These are phyloP conservation scores for Madurella fahalii DNA, from an alignment of 2,329 filamentous ascomycete species.

Conservation along the genomic window DNA sequence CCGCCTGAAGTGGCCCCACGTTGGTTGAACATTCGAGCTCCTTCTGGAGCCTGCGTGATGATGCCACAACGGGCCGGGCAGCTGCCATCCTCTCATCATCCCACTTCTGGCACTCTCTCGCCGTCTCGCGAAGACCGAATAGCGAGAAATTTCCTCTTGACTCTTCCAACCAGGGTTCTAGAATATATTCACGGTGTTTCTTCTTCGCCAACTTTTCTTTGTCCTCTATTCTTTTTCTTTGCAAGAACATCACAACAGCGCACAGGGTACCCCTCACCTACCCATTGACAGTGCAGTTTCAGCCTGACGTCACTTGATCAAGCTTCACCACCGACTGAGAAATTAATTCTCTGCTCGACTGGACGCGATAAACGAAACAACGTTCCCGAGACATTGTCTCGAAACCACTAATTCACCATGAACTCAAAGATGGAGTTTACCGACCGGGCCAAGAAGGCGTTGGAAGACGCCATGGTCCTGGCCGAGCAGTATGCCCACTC, in stretches of 20 bases:
- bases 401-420: conserved; percentile 38
- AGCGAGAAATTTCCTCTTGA: conserved; percentile 4
- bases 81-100: conserved; percentile 13
- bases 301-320: conserved; percentile 24
- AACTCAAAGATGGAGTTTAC: conserved; percentile 84
- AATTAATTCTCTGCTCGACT: background rate
- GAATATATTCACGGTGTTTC: conserved; percentile 4
- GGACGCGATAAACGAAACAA: conserved; percentile 11
- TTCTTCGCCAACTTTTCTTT: background rate
- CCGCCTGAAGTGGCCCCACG: conserved; percentile 13
- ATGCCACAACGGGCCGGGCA: conserved; percentile 6
- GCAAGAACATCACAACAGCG: background rate
- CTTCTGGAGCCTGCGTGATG: conserved; percentile 20
- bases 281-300: conserved; percentile 3
- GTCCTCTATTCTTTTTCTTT: background rate
- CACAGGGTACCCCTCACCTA: background rate
- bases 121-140: conserved; percentile 5
- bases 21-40: conserved; percentile 19
- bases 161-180: background rate
- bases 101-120: conserved; percentile 10
- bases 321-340: conserved; percentile 2
- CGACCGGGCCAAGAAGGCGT: conserved; percentile 82
- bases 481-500: conserved; percentile 88
- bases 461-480: conserved; percentile 82
- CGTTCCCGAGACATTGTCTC: conserved; percentile 20